phyloP scores from a whole-genome alignment of 768 basidiomycete species.

The Pleurotus eryngii region DNA sequence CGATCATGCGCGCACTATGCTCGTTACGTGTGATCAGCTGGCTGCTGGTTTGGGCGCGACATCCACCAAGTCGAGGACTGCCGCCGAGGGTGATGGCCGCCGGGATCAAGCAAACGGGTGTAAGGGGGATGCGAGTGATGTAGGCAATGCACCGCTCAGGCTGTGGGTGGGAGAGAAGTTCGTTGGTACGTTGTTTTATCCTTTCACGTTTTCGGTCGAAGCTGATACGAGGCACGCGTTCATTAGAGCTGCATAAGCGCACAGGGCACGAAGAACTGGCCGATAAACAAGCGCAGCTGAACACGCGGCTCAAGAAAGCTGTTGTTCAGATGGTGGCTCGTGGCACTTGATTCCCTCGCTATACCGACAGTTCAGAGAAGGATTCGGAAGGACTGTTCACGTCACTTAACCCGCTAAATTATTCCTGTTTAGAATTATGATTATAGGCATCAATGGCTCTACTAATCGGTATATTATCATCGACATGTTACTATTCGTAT shows the following conservation, averaged over 20 bases:
- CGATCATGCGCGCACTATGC: conserved; percentile 64
- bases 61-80: conserved; percentile 18
- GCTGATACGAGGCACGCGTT: not conserved
- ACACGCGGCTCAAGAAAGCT: conserved; percentile 19
- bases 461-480: too few relatives aligned
- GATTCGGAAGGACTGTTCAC: too few relatives aligned
- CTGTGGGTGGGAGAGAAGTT: conserved; percentile 73
- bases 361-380: too few relatives aligned
- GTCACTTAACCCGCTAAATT: too few relatives aligned
- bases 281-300: conserved; percentile 43
- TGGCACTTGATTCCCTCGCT: not conserved
- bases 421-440: too few relatives aligned
- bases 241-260: conserved; percentile 55
- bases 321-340: not conserved
- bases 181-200: conserved; percentile 42
- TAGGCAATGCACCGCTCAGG: conserved; percentile 64
- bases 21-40: conserved; percentile 65
- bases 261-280: conserved; percentile 47
- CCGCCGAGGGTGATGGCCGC: conserved; percentile 6
- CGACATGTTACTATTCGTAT: too few relatives aligned
- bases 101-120: conserved; percentile 10
- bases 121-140: conserved; percentile 17
- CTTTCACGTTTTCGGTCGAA: conserved; percentile 1
- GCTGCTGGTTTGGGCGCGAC: conserved; percentile 65
- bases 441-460: too few relatives aligned